Evolutionary conservation across 768 basidiomycete species (phyloP), one percentile per base, ranked within the genome.

Genomic region (Mrakia frigida): DNA sequence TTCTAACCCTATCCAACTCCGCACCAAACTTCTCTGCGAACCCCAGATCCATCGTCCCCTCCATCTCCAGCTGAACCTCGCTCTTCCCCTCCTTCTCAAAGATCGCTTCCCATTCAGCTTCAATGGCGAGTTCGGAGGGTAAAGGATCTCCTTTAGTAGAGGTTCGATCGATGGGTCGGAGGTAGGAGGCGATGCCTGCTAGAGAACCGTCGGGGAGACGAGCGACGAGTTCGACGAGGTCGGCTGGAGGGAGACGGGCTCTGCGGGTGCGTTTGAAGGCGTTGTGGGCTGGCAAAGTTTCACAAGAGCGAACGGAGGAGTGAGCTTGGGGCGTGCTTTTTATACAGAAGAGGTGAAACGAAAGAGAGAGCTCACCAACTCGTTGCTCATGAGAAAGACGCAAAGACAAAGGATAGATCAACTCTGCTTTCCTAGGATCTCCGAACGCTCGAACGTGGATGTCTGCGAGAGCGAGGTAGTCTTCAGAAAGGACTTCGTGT

Each of bases 401-500:
- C 6, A 18, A 37, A 43, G 37, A 4, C n/a, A 67, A 18, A 37
- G 65, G 65, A 39, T 68, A 39, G 65, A 35, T 39, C 5, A 68
- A 23, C 10, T 39, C 21, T 21, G 35, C 65, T 23, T 68, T 68
- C 5, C 35, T 2, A 23, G 65, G 65, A 37, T 68, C 25, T 6
- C 35, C 65, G 31, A 68, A 68, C 5, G 65, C 65, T 25, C 65
- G 65, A 39, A 68, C 65, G 65, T 68, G 65, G 65, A 68, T 68
- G 65, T 35, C 35, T 23, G 35, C 65, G 39, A 68, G 35, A 0
- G 6, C 6, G 10, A 68, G 3, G 39, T 68, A 68, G 65, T 68
- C 65, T 39, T 35, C 35, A 3, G 65, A 39, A 18, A 18, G 11
- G 39, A 68, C 39, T 0, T 13, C 9, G 4, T 39, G 43, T 1